Evolutionary conservation across 148 eudicot species (phyloP), one percentile per base, ranked within the genome.

Genomic region (Chenopodium album): DNA sequence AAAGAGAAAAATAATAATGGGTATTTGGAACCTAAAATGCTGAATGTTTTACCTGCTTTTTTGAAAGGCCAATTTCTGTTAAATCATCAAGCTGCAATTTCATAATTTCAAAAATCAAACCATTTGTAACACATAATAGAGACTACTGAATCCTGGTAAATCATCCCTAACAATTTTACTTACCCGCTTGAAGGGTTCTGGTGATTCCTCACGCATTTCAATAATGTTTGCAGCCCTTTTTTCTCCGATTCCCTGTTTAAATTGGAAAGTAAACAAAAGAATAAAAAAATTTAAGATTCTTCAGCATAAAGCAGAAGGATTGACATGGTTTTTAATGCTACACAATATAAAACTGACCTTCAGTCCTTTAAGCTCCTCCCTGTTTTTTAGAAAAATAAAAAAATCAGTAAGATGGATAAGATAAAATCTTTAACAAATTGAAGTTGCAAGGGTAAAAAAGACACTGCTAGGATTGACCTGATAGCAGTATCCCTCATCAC

Each of bases 331-430:
- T 54, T 47, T 23, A 5, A 19, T 5, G 2, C 64, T 23, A 71
- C 10, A 62, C 29, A 6, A 52, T 34, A 52, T 34, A 22, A 19
- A 4, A 71, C 90, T 81, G 54, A 95, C 99, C 90, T 84, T 91
- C 34, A 96, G 56, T 75, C 85, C 79, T 83, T 90, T 96, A 76
- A 96, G 84, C 86, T 96, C 92, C 80, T 92, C 94, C 86, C 99
- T 96, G 87, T 81, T 37, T 41, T 41, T 41, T 41, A 4, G 44
- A 6, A 41, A 41, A 34, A 2, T 2, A 10, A n/a, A 63, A 67
- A 66, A 32, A 63, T 34, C 6, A 50, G 46, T 23, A 67, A 66
- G 1, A 23, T 80, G n/a, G 28, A 68, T 47, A 47, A 0, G 63
- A 80, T 28, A 17, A 64, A 73, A 32, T 8, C 9, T 34, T 1